Evolutionary conservation across 495 filamentous ascomycete species (phyloP).

Genomic region (Aspergillus haitiensis): DNA sequence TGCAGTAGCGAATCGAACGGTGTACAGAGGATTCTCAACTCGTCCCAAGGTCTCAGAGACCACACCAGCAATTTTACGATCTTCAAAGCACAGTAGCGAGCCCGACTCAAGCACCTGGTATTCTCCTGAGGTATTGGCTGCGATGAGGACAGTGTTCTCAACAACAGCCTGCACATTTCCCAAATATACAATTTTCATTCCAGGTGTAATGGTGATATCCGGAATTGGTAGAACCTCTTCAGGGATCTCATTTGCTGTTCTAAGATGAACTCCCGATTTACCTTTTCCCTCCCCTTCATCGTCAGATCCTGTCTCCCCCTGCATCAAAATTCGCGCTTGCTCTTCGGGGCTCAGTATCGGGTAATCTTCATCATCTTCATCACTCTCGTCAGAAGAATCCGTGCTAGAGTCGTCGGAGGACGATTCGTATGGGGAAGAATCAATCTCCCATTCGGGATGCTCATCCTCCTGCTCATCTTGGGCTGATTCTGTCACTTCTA

Average conservation of each 20-base stretch:
- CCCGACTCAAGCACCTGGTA: conserved; percentile 79
- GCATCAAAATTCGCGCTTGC: conserved; percentile 78
- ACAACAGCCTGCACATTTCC: conserved; percentile 72
- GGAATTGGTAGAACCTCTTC: conserved; percentile 72
- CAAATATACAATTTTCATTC: conserved; percentile 72
- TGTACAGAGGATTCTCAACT: conserved; percentile 80
- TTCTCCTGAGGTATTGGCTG: conserved; percentile 75
- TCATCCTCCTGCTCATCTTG: conserved; percentile 46
- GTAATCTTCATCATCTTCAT: conserved; percentile 69
- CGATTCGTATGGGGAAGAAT: conserved; percentile 62
- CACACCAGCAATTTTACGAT: conserved; percentile 72
- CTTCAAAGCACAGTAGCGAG: conserved; percentile 78
- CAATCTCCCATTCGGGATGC: conserved; percentile 71
- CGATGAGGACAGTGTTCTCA: conserved; percentile 74
- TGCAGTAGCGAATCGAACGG: conserved; percentile 64
- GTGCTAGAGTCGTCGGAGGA: conserved; percentile 55
- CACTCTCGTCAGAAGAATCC: conserved; percentile 59
- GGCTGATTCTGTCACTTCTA: conserved; percentile 11
- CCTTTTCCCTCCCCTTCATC: conserved; percentile 63
- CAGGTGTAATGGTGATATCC: conserved; percentile 66
- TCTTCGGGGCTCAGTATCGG: conserved; percentile 73
- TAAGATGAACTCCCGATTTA: conserved; percentile 49
- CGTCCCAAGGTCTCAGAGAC: conserved; percentile 79
- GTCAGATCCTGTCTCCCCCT: conserved; percentile 65
- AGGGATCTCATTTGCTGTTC: conserved; percentile 71